phyloP scores from a whole-genome alignment of 106 monocot genomes.

The Phalaenopsis equestris region DNA sequence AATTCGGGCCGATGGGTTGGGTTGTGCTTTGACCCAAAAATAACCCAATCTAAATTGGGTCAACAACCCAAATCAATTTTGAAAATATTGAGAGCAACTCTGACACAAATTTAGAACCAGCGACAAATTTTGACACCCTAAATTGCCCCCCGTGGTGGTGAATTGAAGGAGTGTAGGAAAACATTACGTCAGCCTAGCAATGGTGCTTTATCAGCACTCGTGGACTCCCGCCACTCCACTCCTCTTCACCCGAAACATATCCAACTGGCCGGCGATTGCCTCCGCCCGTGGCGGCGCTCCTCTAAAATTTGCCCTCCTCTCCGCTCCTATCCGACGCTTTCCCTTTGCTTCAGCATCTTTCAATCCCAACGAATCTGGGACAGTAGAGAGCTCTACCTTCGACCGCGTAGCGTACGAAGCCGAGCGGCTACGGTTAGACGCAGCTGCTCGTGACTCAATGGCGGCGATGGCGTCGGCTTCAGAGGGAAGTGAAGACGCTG shows the following conservation, averaged over 20 bases:
- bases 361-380: not conserved
- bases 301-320: not conserved
- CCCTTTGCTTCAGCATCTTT: not conserved
- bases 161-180: no score
- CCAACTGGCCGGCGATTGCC: not conserved
- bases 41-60: no score
- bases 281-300: not conserved
- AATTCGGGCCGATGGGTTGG: no score
- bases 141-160: no score
- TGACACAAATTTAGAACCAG: no score
- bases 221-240: not conserved
- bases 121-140: no score
- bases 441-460: conserved; percentile 63
- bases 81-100: no score
- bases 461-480: conserved; percentile 9
- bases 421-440: conserved; percentile 66
- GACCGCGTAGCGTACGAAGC: conserved; percentile 62
- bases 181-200: not conserved
- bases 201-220: not conserved
- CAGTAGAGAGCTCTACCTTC: conserved; percentile 20
- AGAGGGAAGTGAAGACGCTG: conserved; percentile 27
- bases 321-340: not conserved
- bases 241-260: not conserved
- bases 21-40: no score
- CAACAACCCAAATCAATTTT: no score